Conservation (phyloP, 495 filamentous ascomycete species). For the Clohesyomyces aquaticus region DNA sequence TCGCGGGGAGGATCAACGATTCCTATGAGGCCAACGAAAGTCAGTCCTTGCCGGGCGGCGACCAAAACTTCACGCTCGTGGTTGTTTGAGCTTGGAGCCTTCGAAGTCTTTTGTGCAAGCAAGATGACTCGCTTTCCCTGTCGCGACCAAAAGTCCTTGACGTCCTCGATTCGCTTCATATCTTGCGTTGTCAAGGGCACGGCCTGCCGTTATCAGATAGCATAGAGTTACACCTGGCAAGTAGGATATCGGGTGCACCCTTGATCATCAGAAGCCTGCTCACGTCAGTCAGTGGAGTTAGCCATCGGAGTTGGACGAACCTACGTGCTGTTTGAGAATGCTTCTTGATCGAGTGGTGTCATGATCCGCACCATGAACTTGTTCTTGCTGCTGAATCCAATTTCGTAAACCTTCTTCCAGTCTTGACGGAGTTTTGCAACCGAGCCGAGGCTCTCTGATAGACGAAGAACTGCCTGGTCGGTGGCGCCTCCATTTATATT, state of each 20-base stretch:
- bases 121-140: slow-evolving; percentile 67
- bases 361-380: slow-evolving; percentile 64
- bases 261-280: slow-evolving; percentile 26
- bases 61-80: slow-evolving; percentile 55
- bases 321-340: slow-evolving; percentile 13
- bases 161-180: slow-evolving; percentile 51
- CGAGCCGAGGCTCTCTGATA: slow-evolving; percentile 62
- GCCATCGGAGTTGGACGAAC: background rate
- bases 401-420: slow-evolving; percentile 64
- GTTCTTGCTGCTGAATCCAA: slow-evolving; percentile 79
- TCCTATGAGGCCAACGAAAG: slow-evolving; percentile 65
- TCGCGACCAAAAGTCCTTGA: slow-evolving; percentile 66
- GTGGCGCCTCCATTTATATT: slow-evolving; percentile 73
- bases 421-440: slow-evolving; percentile 54
- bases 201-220: slow-evolving; percentile 54
- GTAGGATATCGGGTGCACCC: slow-evolving; percentile 30
- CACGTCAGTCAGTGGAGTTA: slow-evolving; percentile 4
- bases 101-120: slow-evolving; percentile 59
- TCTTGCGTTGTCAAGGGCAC: slow-evolving; percentile 49
- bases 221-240: slow-evolving; percentile 55
- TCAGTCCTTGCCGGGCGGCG: slow-evolving; percentile 56
- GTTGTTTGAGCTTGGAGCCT: slow-evolving; percentile 4
- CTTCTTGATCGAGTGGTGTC: slow-evolving; percentile 43
- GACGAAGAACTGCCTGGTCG: slow-evolving; percentile 69
- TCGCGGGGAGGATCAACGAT: slow-evolving; percentile 69